A percentile compares a stretch with the other conserved stretches of the same genome.
Evolutionary conservation across 1,284 basidiomycete species (phyloP).

Genomic region (Moesziomyces antarcticus): DNA sequence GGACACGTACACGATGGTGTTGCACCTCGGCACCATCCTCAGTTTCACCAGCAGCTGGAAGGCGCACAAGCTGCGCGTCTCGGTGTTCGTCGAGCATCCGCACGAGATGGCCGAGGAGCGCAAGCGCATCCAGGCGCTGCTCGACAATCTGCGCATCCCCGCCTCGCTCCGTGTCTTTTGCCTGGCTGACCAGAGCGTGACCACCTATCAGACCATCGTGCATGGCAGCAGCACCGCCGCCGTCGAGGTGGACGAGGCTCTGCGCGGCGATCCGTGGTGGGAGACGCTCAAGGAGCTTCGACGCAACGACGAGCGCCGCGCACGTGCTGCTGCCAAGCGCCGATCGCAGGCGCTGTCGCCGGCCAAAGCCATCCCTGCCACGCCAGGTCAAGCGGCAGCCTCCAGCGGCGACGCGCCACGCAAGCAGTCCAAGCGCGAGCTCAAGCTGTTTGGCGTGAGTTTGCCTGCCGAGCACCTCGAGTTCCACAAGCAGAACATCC

Average conservation of each 20-base stretch:
- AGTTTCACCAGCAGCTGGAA: conserved; percentile 66
- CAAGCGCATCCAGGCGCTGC: conserved; percentile 57
- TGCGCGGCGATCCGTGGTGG: conserved; percentile 66
- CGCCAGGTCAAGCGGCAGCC: background rate
- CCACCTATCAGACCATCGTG: conserved; percentile 63
- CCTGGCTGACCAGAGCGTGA: conserved; percentile 54
- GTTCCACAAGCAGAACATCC: conserved; percentile 65
- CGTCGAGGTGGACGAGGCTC: conserved; percentile 43
- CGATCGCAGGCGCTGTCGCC: conserved; percentile 40
- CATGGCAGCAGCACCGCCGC: conserved; percentile 51
- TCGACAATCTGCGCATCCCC: conserved; percentile 66
- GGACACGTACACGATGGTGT: conserved; percentile 68
- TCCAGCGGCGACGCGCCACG: conserved; percentile 12
- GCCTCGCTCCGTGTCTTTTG: conserved; percentile 65
- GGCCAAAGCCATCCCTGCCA: conserved; percentile 32
- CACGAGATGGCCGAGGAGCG: conserved; percentile 61
- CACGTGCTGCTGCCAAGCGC: conserved; percentile 48
- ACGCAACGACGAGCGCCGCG: conserved; percentile 54
- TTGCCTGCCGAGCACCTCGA: conserved; percentile 65
- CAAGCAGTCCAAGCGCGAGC: conserved; percentile 52
- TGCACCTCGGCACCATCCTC: conserved; percentile 66
- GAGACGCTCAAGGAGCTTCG: conserved; percentile 59
- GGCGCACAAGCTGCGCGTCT: conserved; percentile 63
- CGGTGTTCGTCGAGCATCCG: conserved; percentile 65
- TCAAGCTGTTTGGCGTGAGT: conserved; percentile 57